Base-by-base conservation (phyloP, 805 yeast species). In the Kuraishia piskuri region DNA sequence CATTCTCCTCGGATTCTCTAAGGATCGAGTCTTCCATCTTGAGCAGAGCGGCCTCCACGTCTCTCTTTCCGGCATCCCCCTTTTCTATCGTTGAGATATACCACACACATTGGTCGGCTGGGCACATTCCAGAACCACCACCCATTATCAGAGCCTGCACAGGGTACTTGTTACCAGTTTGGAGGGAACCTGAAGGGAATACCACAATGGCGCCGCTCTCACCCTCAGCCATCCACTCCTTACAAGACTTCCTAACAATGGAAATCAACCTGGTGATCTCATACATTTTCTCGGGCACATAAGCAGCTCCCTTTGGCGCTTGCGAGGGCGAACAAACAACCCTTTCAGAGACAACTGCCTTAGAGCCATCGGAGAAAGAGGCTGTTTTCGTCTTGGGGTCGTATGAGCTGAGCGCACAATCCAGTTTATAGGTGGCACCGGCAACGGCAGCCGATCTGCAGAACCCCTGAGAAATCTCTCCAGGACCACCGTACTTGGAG, bases 361-460 rank as follows among this genome's bases (percentile, higher is more conserved):
- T 71, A 19, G 90, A 78, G 26, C 95, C 94, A 66, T 91, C 97
- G 55, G 78, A 73, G 58, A 88, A 82, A 45, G 73, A 72, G 7
- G 96, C 97, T 22, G 82, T 72, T 62, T 87, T 84, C 26, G 80
- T 71, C 24, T 67, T 70, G 37, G 85, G 81, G 65, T 92, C 92
- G 69, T 74, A 90, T 40, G 81, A 79, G 4, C 71, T 71, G 52
- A 92, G 68, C 45, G 76, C 71, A 17, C 94, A 85, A 63, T 85
- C 83, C 53, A 92, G 75, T 67, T 90, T 90, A 71, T 94, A 92
- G 36, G 95, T 89, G 53, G 97, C 86, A 53, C 98, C 98, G 20
- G 94, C 98, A 57, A 92, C 98, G 14, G 99, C 99, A 2, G 98
- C 98, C 54, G 96, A 87, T 61, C 99, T 79, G 71, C 97, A 92